A percentile compares a stretch with the other conserved stretches of the same genome.
These are phyloP conservation scores for Yamadazyma sp. DNA, from an alignment of 805 yeast genomes.

Conservation along the genomic window DNA sequence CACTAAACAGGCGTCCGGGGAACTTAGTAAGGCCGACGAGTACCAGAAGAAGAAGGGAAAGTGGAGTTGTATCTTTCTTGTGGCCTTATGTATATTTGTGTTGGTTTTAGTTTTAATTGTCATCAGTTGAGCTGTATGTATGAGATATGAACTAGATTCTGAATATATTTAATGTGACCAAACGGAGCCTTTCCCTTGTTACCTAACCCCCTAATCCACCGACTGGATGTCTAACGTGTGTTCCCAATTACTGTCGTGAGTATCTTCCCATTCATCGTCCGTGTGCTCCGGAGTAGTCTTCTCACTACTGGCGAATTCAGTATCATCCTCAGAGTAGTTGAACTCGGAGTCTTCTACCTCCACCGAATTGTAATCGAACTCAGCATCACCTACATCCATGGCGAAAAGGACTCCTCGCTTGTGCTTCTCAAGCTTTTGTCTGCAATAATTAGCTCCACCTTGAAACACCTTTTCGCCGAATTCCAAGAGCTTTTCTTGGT, in stretches of 20 bases:
- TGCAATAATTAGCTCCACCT: conserved; percentile 31
- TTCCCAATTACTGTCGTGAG: too few species aligned
- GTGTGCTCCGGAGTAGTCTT: conserved; percentile 7
- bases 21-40: conserved; percentile 70
- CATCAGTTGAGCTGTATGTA: conserved; percentile 42
- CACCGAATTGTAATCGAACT: conserved; percentile 8
- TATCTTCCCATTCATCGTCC: conserved; percentile 14
- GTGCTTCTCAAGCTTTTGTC: conserved; percentile 12
- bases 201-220: conserved; percentile 10
- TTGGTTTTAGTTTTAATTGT: conserved; percentile 59
- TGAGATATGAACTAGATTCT: too few species aligned
- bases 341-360: conserved; percentile 6
- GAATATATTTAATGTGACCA: too few species aligned
- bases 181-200: too few species aligned
- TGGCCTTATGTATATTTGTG: conserved; percentile 56
- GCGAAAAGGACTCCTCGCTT: conserved; percentile 11
- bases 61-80: conserved; percentile 69
- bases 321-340: conserved; percentile 1
- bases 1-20: conserved; percentile 68
- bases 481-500: conserved; percentile 30
- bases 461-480: conserved; percentile 28
- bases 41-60: conserved; percentile 68
- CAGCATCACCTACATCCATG: conserved; percentile 10
- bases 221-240: conserved; percentile 12
- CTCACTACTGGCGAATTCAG: conserved; percentile 2